A percentile compares a stretch with the other conserved stretches of the same genome.
These are phyloP conservation scores for Penicillium robsamsonii DNA, from an alignment of 495 filamentous ascomycete species.

Conservation along the genomic window DNA sequence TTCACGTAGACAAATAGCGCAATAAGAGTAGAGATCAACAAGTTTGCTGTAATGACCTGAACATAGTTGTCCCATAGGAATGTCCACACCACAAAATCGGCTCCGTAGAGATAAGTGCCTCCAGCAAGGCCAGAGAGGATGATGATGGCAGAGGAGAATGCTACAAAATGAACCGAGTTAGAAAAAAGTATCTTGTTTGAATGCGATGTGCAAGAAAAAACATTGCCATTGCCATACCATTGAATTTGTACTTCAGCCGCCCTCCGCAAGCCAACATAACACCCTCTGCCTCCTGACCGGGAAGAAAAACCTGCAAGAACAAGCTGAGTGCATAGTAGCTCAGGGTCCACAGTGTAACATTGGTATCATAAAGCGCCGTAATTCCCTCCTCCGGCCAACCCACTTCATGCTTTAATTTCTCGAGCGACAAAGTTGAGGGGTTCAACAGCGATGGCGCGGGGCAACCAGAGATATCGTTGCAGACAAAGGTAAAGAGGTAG, in stretches of 20 bases:
- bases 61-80: conserved; percentile 90
- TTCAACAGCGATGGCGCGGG: conserved; percentile 81
- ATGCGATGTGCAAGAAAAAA: neutral
- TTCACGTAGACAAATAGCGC: conserved; percentile 74
- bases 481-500: conserved; percentile 76
- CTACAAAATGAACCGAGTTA: conserved; percentile 40
- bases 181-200: neutral
- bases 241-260: conserved; percentile 83
- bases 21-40: conserved; percentile 66
- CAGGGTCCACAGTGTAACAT: conserved; percentile 63
- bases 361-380: conserved; percentile 55
- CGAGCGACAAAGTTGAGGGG: conserved; percentile 67
- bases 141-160: conserved; percentile 72
- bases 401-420: conserved; percentile 69
- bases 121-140: conserved; percentile 64
- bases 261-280: conserved; percentile 68
- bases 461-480: conserved; percentile 90
- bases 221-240: conserved; percentile 55
- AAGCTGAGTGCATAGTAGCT: conserved; percentile 80
- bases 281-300: conserved; percentile 70
- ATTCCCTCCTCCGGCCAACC: conserved; percentile 74
- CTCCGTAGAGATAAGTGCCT: conserved; percentile 73
- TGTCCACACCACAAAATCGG: conserved; percentile 83
- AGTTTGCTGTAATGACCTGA: conserved; percentile 78
- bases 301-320: conserved; percentile 72